Evolutionary conservation across 2,329 filamentous ascomycete species (phyloP).

Genomic region (Colletotrichum acutatum): DNA sequence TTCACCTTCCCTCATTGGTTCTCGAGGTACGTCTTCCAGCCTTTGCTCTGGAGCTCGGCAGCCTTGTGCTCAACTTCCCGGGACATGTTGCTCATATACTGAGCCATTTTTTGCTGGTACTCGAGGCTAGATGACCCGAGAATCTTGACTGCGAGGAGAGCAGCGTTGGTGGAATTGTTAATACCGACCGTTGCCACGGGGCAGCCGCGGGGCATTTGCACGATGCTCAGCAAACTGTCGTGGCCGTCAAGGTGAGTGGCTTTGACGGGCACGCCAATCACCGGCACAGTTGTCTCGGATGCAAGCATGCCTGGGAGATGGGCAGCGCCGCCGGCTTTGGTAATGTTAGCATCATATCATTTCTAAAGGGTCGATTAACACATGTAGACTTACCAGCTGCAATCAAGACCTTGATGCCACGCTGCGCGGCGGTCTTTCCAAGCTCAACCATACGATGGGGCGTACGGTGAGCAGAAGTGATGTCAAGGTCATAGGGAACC

Average conservation of each 20-base stretch:
- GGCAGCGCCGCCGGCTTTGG: constrained; percentile 75
- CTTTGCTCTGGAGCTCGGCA: constrained; percentile 62
- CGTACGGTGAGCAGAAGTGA: constrained; percentile 84
- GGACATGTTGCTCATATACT: constrained; percentile 72
- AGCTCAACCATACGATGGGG: constrained; percentile 76
- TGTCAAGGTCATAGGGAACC: constrained; percentile 79
- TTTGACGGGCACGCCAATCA: constrained; percentile 83
- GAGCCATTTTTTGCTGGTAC: constrained; percentile 67
- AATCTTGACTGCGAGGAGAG: constrained; percentile 76
- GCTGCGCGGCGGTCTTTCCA: constrained; percentile 69
- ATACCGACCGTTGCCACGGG: constrained; percentile 82
- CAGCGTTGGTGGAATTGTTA: constrained; percentile 84
- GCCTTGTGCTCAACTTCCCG: constrained; percentile 74
- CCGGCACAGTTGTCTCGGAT: constrained; percentile 76
- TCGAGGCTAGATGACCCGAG: constrained; percentile 67
- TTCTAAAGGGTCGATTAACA: neutral
- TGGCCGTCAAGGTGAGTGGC: constrained; percentile 78
- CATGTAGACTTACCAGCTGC: constrained; percentile 58
- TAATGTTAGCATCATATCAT: neutral
- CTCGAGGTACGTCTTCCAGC: constrained; percentile 65
- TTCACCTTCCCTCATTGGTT: constrained; percentile 39
- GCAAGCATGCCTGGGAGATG: constrained; percentile 81
- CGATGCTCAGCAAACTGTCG: constrained; percentile 78
- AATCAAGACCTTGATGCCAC: constrained; percentile 79
- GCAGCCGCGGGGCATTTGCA: constrained; percentile 81